A percentile compares a stretch with the other conserved stretches of the same genome.
Conservation (phyloP, 2,329 filamentous ascomycete species). For the Colletotrichum cordylinicola region DNA sequence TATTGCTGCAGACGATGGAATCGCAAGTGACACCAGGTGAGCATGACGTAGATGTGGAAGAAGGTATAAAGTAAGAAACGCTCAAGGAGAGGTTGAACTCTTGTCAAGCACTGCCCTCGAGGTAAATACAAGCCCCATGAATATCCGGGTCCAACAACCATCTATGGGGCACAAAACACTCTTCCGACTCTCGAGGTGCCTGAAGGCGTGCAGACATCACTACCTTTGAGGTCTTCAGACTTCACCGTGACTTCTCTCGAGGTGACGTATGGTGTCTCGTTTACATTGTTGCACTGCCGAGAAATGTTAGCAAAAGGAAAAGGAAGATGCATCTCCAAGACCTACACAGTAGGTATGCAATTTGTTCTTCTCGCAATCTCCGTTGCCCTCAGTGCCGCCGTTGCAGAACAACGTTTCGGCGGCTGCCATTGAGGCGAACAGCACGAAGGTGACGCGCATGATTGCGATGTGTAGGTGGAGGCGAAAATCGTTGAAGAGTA, state of each 20-base stretch:
- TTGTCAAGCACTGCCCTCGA: no score
- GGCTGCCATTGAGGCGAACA: not conserved
- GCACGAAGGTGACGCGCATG: not conserved
- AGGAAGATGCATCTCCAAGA: not conserved
- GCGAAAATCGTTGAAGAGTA: not conserved
- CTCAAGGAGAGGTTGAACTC: not conserved
- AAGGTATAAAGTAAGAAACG: not conserved
- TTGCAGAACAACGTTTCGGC: not conserved
- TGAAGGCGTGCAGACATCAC: not conserved
- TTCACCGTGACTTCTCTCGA: not conserved
- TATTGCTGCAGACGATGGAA: not conserved
- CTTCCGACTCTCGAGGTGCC: not conserved
- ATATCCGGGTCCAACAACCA: not conserved
- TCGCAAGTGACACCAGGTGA: not conserved
- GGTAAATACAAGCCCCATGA: not conserved
- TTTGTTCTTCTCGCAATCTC: not conserved
- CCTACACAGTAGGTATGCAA: not conserved
- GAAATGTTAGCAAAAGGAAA: not conserved
- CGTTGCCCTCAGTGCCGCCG: not conserved
- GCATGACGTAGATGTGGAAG: accelerated
- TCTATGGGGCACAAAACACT: not conserved
- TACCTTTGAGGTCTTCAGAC: not conserved
- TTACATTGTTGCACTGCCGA: not conserved
- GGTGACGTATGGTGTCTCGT: not conserved
- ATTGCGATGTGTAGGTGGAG: not conserved